Base-by-base conservation (phyloP, 305 asterid genomes). In the Fraxinus xanthoxyloides region DNA sequence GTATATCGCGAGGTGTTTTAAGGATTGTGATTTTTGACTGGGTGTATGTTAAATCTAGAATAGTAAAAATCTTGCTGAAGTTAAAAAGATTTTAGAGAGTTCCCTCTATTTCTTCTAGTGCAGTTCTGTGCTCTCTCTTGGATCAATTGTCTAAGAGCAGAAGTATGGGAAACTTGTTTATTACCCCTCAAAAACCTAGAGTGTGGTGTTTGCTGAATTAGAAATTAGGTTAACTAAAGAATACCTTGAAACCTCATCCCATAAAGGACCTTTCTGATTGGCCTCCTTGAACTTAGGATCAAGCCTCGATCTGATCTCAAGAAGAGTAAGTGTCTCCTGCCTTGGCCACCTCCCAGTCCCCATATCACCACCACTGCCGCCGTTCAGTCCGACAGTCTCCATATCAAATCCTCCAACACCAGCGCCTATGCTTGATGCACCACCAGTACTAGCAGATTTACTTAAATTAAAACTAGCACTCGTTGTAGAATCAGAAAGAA, bases 171-270 rank as follows among this genome's bases (percentile, higher is more conserved):
- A 51, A 76, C 5, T 21, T 23, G 3, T 32, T 9, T 6, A 61
- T 9, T 6, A 61, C 54, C 61, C 0, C 34, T 73, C 75, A 12
- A 6, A 6, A 59, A 69, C 86, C 69, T 72, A 76, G 78, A 77
- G 56, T 61, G 8, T n/a, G 38, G n/a, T 23, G 7, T 78, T 36
- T 79, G 4, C 6, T 3, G 79, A 26, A 32, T 4, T 56, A 54
- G 76, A 21, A 35, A 75, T 40, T 82, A 82, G 82, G 81, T 76
- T 77, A 19, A 70, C 8, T 5, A 34, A 7, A 17, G 36, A 43
- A 7, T 90, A 95, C 99, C 97, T 94, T 48, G 99, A 94, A 82
- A 96, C 93, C 85, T 94, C 97, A 86, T 96, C 98, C 99, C 99
- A 96, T 78, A 96, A 82, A 19, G 98, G 99, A 12, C 98, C 98